Base-by-base conservation (phyloP, 257 asterid species). In the Echium plantagineum region DNA sequence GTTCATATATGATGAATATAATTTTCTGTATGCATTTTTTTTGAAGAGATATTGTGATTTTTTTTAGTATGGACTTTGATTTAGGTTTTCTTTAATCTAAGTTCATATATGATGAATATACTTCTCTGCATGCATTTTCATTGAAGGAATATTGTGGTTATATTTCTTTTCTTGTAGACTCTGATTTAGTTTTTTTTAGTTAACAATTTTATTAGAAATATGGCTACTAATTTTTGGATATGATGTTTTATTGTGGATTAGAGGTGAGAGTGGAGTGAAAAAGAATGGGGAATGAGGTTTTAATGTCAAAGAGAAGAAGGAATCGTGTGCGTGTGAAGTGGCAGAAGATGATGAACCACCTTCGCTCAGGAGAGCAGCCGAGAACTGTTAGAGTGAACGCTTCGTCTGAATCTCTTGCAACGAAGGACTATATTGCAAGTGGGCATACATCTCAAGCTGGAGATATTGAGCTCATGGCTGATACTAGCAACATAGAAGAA, bases 401-500 rank as follows among this genome's bases (percentile, higher is more conserved):
- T 68, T 75, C 84, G 24, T 76, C 84, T 52, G 81, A 79, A 64
- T 79, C 88, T 63, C 81, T 62, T 52, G 89, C 80, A 16, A 78
- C 79, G 26, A 77, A 71, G 71, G 85, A 77, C 69, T 74, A 74
- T 67, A 71, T 87, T 16, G 68, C 78, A 47, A 77, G 94, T 58
- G 62, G 69, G 28, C 49, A 58, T 69, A 80, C 88, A 26, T 87
- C 91, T 68, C 81, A 61, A 67, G 67, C 71, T 38, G 82, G 81
- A 71, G 90, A 78, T 60, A 61, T 71, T n/a, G 89, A 73, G 66
- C 72, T 63, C 65, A 87, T 80, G 73, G 78, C 78, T 17, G 96
- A 81, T 60, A 72, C 77, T 42, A 93, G 93, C 60, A 88, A 87
- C 68, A 85, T 91, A 28, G 95, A 85, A 75, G 96, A 85, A 74